Base-by-base conservation (phyloP, 805 yeast genomes). In the Ogataea kodamae region DNA sequence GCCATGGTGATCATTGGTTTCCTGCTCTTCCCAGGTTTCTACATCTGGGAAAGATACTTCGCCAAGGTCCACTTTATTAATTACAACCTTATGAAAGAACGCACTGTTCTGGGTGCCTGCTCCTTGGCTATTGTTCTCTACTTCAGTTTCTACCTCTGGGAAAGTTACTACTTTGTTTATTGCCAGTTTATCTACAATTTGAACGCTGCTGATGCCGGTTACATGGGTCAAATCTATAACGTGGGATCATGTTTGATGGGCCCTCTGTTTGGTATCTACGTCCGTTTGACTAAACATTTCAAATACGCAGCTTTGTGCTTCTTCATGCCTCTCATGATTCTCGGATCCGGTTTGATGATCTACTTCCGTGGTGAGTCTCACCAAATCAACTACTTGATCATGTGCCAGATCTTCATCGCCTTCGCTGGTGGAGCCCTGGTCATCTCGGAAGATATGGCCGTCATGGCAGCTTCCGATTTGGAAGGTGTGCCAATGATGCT, bases 1-100 rank as follows among this genome's bases (percentile, higher is more conserved):
- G 72, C 65, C 18, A 64, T 67, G 72, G 43, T 65, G 15, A 56
- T 63, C 25, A 55, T 65, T 40, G 72, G 73, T 39, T 57, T 60
- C 24, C 37, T 57, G 3, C 36, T 66, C 5, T 46, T 67, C 35
- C 53, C 64, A 15, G 38, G 42, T 6, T 66, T 59, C 37, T 51
- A 50, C 5, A 24, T 63, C 15, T 65, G 61, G 49, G 72, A 68
- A 46, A 46, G 49, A 30, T 55, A 33, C 33, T 46, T 50, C 20
- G 60, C 61, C 18, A 40, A 35, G 16, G 33, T 37, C 8, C 55
- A 45, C 20, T 55, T 57, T 42, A 47, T 57, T 25, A 40, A 42
- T 14, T 57, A 44, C 45, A 42, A 43, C 11, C 39, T 57, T 18
- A 42, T 57, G 30, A 45, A 37, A 28, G 30, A 57, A 12, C 36